A percentile compares a stretch with the other conserved stretches of the same genome.
These are phyloP conservation scores for Alternaria gaisen DNA, from an alignment of 2,329 filamentous ascomycete genomes.

Conservation along the genomic window DNA sequence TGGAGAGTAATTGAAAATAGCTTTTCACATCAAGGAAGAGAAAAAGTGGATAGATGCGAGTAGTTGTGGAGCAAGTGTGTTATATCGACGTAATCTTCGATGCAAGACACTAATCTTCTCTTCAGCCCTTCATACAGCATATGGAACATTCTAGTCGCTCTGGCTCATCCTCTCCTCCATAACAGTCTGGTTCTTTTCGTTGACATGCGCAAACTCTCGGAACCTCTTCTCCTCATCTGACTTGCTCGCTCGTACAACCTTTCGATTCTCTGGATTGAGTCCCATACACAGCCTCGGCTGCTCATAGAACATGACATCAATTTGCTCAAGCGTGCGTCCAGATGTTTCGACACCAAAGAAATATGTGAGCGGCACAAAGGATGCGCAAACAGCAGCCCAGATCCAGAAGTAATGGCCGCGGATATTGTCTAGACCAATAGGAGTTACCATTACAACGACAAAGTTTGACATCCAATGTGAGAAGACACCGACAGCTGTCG, in stretches of 20 bases:
- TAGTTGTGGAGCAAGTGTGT: not conserved
- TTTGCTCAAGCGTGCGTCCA: slow-evolving; percentile 36
- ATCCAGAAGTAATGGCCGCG: slow-evolving; percentile 60
- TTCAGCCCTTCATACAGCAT: no score
- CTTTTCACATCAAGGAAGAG: not conserved
- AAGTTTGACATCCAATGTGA: slow-evolving; percentile 61
- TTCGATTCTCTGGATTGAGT: slow-evolving; percentile 38
- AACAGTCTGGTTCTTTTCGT: slow-evolving; percentile 16
- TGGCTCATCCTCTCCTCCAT: slow-evolving; percentile 14
- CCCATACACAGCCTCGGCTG: slow-evolving; percentile 45
- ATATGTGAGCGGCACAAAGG: slow-evolving; percentile 60
- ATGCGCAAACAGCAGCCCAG: slow-evolving; percentile 61
- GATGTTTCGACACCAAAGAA: slow-evolving; percentile 41
- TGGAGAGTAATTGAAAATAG: not conserved
- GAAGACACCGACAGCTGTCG: slow-evolving; percentile 59
- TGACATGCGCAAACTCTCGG: slow-evolving; percentile 27
- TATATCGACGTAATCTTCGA: not conserved
- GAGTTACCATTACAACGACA: slow-evolving; percentile 63
- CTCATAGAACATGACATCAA: slow-evolving; percentile 45
- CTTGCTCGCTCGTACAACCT: slow-evolving; percentile 27
- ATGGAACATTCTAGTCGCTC: not conserved
- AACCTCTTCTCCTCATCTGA: slow-evolving; percentile 35
- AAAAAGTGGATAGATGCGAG: not conserved
- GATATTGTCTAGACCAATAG: slow-evolving; percentile 34
- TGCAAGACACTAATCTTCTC: not conserved